These are phyloP conservation scores for Amanita molliuscula DNA, from an alignment of 768 basidiomycete genomes.

Conservation along the genomic window DNA sequence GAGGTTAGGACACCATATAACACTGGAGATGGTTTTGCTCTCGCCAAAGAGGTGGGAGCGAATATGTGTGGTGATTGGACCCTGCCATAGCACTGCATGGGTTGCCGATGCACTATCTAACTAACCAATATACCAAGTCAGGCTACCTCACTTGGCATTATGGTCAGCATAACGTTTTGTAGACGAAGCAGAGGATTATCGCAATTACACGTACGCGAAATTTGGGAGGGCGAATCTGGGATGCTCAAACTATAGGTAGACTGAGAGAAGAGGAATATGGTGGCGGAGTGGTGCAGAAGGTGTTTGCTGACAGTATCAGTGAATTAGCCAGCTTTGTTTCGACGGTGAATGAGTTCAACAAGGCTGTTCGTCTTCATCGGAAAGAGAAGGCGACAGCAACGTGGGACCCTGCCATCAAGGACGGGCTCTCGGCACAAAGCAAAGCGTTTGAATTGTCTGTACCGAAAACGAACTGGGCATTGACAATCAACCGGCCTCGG, in stretches of 20 bases:
- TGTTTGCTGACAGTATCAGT: conserved; percentile 33
- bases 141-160: conserved; percentile 64
- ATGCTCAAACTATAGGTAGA: conserved; percentile 28
- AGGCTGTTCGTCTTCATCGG: conserved; percentile 28
- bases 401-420: conserved; percentile 62
- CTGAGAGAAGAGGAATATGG: conserved; percentile 60
- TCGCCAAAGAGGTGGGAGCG: conserved; percentile 42
- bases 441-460: conserved; percentile 21
- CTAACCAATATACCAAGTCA: conserved; percentile 67
- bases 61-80: conserved; percentile 53
- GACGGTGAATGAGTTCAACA: conserved; percentile 43
- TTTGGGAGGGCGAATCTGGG: conserved; percentile 59
- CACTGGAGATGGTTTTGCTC: conserved; percentile 50
- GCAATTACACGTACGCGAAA: conserved; percentile 66
- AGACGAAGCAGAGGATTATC: conserved; percentile 63
- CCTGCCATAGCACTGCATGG: conserved; percentile 67
- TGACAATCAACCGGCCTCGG: conserved; percentile 43
- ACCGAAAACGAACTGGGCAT: conserved; percentile 64
- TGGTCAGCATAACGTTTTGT: conserved; percentile 61
- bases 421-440: conserved; percentile 46
- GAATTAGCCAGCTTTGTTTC: conserved; percentile 41
- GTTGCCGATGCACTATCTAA: conserved; percentile 48
- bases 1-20: conserved; percentile 67
- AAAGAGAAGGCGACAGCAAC: conserved; percentile 19
- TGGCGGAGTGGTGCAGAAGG: conserved; percentile 47